These are phyloP conservation scores for Heliamphora pulchella DNA, from an alignment of 179 eudicot genomes.

Conservation along the genomic window DNA sequence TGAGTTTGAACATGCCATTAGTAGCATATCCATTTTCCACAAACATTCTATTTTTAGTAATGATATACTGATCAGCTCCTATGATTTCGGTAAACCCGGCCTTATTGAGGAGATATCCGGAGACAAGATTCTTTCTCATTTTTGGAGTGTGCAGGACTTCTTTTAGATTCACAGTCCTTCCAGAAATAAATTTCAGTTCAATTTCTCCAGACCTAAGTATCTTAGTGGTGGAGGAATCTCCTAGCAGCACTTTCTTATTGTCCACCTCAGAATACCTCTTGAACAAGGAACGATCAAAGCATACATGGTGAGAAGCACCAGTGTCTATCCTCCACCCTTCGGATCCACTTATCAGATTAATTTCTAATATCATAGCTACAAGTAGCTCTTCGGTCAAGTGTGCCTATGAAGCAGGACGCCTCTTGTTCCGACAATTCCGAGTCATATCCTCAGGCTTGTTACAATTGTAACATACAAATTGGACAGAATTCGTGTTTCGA, in stretches of 20 bases:
- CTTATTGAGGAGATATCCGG: conserved; percentile 8
- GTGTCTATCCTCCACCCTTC: conserved; percentile 22
- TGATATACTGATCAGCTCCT: background rate
- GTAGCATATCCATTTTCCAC: conserved; percentile 18
- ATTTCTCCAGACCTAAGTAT: conserved; percentile 5
- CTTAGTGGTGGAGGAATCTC: conserved; percentile 6
- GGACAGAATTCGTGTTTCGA: too few species aligned
- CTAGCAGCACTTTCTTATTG: conserved; percentile 17
- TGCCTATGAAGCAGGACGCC: too few species aligned
- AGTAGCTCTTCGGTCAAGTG: too few species aligned
- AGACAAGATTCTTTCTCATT: conserved; percentile 10
- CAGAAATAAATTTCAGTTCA: conserved; percentile 4
- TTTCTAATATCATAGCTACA: too few species aligned
- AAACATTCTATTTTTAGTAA: conserved; percentile 13
- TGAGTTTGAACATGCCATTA: conserved; percentile 18
- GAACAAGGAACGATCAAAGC: conserved; percentile 14
- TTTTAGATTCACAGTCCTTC: background rate
- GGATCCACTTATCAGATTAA: too few species aligned
- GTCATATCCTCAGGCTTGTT: too few species aligned
- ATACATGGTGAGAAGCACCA: conserved; percentile 16
- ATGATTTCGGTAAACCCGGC: too few species aligned
- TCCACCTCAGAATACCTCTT: conserved; percentile 1
- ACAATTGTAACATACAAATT: too few species aligned
- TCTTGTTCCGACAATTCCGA: too few species aligned
- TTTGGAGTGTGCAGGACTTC: conserved; percentile 12